Percentiles rank a stretch among this genome's conserved stretches.
Evolutionary conservation across 1,284 basidiomycete genomes (phyloP).

Genomic region (Phylloporus gajari): DNA sequence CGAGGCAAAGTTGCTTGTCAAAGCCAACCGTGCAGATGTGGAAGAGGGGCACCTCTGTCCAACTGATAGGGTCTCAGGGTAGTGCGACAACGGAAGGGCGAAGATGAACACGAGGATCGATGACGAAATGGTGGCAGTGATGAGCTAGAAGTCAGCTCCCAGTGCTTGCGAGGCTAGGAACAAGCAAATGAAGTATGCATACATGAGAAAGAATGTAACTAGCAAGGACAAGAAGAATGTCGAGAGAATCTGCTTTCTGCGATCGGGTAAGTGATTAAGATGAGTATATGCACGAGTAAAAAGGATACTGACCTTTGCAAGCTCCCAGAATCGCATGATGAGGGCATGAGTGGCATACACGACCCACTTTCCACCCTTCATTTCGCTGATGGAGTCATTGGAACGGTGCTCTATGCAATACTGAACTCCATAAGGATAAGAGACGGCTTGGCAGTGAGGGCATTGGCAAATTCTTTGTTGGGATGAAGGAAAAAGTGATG

Average conservation of each 20-base stretch:
- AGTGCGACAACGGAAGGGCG: constrained; percentile 85
- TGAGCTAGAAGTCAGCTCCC: constrained; percentile 91
- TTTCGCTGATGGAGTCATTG: constrained; percentile 65
- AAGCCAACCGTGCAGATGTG: constrained; percentile 98
- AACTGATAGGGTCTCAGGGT: constrained; percentile 85
- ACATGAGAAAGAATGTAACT: constrained; percentile 98
- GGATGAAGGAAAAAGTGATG: constrained; percentile 69
- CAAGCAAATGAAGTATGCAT: constrained; percentile 91
- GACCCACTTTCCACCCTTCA: constrained; percentile 85
- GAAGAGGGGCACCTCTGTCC: constrained; percentile 97
- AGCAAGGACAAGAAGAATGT: constrained; percentile 94
- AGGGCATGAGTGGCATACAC: constrained; percentile 86
- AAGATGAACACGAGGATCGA: constrained; percentile 90
- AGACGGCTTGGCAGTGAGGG: constrained; percentile 52
- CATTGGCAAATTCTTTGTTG: constrained; percentile 61
- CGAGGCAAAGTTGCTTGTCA: constrained; percentile 95
- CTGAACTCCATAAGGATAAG: constrained; percentile 53
- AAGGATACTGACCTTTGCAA: constrained; percentile 73
- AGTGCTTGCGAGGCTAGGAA: constrained; percentile 88
- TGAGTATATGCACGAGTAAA: neutral
- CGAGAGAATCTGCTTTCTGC: constrained; percentile 92
- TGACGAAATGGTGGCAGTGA: constrained; percentile 84
- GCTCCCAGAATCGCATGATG: constrained; percentile 85
- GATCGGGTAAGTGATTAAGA: constrained; percentile 14
- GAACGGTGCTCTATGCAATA: constrained; percentile 54